These are phyloP conservation scores for Phaeosphaeria sp. DNA, from an alignment of 2,329 filamentous ascomycete species.

Conservation along the genomic window DNA sequence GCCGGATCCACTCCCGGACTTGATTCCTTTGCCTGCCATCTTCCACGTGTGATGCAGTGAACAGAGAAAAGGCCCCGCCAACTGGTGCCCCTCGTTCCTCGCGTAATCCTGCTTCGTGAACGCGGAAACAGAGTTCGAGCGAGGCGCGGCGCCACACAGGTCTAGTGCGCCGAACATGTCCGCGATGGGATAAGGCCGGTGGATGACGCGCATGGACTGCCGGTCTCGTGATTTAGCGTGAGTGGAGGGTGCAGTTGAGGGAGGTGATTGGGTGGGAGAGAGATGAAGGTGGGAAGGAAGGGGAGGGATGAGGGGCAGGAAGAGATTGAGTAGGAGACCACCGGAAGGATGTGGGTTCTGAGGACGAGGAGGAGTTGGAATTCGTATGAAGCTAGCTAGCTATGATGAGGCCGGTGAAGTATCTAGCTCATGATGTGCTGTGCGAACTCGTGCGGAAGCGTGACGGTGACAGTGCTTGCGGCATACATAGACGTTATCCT, in stretches of 20 bases:
- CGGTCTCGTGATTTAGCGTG: slow-evolving; percentile 22
- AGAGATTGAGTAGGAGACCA: not conserved
- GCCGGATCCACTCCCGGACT: not conserved
- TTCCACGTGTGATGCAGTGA: not conserved
- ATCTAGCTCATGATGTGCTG: not conserved
- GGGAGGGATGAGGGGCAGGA: not conserved
- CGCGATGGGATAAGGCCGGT: not conserved
- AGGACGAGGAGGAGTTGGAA: not conserved
- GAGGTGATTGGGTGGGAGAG: slow-evolving; percentile 10
- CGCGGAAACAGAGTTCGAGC: not conserved
- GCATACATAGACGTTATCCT: not conserved
- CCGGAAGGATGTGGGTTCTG: not conserved
- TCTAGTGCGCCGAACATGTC: not conserved
- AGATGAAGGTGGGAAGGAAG: slow-evolving; percentile 1
- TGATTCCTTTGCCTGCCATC: not conserved
- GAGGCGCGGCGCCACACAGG: not conserved
- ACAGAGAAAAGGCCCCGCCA: not conserved
- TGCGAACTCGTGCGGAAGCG: not conserved
- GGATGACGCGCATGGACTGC: slow-evolving; percentile 20
- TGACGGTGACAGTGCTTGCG: not conserved
- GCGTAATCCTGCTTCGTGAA: not conserved
- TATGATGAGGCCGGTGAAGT: not conserved
- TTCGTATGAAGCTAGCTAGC: not conserved
- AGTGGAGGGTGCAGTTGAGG: not conserved
- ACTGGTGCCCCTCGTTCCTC: not conserved